Evolutionary conservation across 305 asterid genomes (phyloP).

Genomic region (Fraxinus ornus): DNA sequence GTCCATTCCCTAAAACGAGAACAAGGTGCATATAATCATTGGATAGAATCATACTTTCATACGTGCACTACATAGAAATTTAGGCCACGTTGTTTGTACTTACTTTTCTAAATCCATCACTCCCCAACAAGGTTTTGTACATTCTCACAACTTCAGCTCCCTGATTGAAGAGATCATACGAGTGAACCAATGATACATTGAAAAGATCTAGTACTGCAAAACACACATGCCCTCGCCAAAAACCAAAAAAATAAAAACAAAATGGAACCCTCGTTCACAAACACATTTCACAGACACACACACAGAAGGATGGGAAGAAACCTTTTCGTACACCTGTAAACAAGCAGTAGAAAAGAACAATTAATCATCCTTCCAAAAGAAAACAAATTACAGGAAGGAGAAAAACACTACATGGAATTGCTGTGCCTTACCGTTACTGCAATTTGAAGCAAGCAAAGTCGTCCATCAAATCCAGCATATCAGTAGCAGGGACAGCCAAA

Average conservation of each 20-base stretch:
- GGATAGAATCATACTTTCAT: neutral
- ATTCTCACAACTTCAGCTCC: constrained; percentile 98
- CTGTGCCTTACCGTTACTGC: constrained; percentile 67
- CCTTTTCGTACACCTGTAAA: constrained; percentile 76
- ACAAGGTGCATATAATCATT: constrained; percentile 7
- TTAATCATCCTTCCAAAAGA: constrained; percentile 19
- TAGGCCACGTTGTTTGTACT: constrained; percentile 15
- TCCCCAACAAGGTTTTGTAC: constrained; percentile 86
- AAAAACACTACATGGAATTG: constrained; percentile 7
- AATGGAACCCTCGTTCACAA: neutral
- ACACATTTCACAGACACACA: neutral
- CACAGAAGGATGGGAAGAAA: constrained; percentile 14
- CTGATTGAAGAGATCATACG: constrained; percentile 38
- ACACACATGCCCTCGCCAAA: neutral
- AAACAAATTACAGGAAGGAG: constrained; percentile 6
- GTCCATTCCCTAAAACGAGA: constrained; percentile 77
- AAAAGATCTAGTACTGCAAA: neutral
- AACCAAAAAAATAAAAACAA: neutral
- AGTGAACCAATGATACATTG: constrained; percentile 9
- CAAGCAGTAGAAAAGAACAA: constrained; percentile 22
- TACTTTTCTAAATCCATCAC: constrained; percentile 87
- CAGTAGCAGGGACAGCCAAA: constrained; percentile 26
- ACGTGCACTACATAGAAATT: neutral
- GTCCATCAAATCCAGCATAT: constrained; percentile 31
- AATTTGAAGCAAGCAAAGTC: constrained; percentile 29